Evolutionary conservation across 208 protist genomes (phyloP).

Genomic region (Histomonas meleagridis): DNA sequence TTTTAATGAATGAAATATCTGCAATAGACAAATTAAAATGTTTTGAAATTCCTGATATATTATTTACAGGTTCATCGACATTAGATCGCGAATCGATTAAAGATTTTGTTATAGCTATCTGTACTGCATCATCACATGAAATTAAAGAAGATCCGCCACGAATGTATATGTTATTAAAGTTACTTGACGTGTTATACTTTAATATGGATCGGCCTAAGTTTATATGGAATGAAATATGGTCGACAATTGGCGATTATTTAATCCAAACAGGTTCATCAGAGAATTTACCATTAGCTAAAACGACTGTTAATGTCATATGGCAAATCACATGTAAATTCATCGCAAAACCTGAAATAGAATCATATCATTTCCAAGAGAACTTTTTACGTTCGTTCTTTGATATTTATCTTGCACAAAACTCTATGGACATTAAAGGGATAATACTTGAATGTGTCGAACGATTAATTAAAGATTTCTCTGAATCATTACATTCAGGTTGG

Average conservation of each 20-base stretch:
- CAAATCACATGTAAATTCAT: background rate
- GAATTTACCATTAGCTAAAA: background rate
- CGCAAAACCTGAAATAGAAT: background rate
- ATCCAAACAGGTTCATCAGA: background rate
- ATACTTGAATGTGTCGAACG: background rate
- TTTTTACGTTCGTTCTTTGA: background rate
- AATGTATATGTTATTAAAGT: background rate
- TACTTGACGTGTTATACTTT: background rate
- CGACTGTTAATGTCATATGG: background rate
- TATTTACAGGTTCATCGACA: background rate
- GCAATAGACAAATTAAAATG: background rate
- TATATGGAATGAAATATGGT: conserved; percentile 22
- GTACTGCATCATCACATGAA: background rate
- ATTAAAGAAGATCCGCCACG: background rate
- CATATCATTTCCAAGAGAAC: background rate
- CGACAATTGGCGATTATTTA: background rate
- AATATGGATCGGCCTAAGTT: background rate
- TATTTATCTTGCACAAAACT: background rate
- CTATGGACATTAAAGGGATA: background rate
- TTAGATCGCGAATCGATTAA: background rate
- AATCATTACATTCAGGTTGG: background rate
- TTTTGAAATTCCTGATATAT: background rate
- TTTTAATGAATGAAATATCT: conserved; percentile 19
- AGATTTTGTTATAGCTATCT: background rate
- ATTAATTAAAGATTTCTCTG: background rate